Conservation (phyloP, 805 yeast genomes). For the Komagataella phaffii region DNA sequence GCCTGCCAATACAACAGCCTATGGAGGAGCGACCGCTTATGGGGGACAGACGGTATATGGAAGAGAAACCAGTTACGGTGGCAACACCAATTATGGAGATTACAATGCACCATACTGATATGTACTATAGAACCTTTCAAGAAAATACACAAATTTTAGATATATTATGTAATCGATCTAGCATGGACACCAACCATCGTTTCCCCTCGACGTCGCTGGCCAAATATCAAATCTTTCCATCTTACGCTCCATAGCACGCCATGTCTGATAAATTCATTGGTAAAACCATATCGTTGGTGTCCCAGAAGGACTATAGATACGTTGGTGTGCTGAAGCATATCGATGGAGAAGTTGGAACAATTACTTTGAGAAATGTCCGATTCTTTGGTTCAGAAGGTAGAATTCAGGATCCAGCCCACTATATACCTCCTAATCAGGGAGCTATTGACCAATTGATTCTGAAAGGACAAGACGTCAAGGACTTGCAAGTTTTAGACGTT, state of each 20-base stretch:
- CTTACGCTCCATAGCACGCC: conserved; percentile 1
- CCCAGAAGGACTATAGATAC: conserved; percentile 68
- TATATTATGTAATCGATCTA: not conserved
- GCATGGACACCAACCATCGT: not conserved
- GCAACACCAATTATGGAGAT: conserved; percentile 13
- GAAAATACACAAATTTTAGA: not conserved
- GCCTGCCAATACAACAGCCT: conserved; percentile 32
- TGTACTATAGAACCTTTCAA: not conserved
- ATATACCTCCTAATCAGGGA: conserved; percentile 52
- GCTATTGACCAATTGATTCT: conserved; percentile 70
- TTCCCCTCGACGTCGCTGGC: not conserved
- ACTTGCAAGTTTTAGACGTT: conserved; percentile 68
- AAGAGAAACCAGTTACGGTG: conserved; percentile 16
- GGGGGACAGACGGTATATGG: conserved; percentile 28
- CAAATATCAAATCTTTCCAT: conserved; percentile 1
- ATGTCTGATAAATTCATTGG: conserved; percentile 91
- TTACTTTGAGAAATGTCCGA: conserved; percentile 66
- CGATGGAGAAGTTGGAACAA: conserved; percentile 84
- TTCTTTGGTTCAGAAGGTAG: conserved; percentile 92
- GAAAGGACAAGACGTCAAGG: conserved; percentile 88
- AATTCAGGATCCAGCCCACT: conserved; percentile 51
- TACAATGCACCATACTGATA: conserved; percentile 3
- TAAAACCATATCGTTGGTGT: conserved; percentile 69
- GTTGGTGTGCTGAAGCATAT: conserved; percentile 82
- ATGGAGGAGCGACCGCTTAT: conserved; percentile 20